Percentiles rank a stretch among this genome's conserved stretches.
Evolutionary conservation across 176 grass and related monocot species (phyloP).

Genomic region (Canna indica): DNA sequence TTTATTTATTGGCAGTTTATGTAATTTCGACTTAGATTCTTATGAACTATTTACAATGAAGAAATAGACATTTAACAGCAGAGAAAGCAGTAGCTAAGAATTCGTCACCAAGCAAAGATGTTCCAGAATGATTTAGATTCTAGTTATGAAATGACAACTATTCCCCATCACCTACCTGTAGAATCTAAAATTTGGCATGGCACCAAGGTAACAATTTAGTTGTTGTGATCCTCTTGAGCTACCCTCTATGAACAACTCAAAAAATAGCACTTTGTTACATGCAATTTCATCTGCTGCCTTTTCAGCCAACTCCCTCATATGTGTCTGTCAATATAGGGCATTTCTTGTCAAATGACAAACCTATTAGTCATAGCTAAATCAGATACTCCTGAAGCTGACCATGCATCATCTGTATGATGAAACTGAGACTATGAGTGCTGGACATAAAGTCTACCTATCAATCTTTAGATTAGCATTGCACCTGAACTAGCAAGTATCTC

Average conservation of each 20-base stretch:
- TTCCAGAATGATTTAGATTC: not conserved
- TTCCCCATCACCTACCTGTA: not conserved
- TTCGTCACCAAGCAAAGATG: not conserved
- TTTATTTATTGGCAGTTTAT: not conserved
- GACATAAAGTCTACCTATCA: not conserved
- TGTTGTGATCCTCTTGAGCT: not conserved
- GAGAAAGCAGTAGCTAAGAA: not conserved
- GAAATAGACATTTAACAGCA: not conserved
- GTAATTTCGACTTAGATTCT: not conserved
- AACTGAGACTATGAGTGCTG: not conserved
- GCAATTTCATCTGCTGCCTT: not conserved
- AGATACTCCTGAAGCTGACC: too few species aligned
- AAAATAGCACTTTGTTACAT: not conserved
- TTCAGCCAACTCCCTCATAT: not conserved
- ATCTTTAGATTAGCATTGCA: not conserved
- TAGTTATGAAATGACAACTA: not conserved
- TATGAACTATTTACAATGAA: not conserved
- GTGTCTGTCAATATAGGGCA: too few species aligned
- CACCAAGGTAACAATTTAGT: not conserved
- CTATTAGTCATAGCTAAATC: too few species aligned
- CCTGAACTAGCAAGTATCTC: not conserved
- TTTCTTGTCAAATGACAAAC: too few species aligned
- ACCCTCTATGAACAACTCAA: not conserved
- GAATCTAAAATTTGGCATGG: not conserved
- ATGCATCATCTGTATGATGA: not conserved